phyloP scores from a whole-genome alignment of 2,329 filamentous ascomycete genomes.

The Penicillium crustosum region DNA sequence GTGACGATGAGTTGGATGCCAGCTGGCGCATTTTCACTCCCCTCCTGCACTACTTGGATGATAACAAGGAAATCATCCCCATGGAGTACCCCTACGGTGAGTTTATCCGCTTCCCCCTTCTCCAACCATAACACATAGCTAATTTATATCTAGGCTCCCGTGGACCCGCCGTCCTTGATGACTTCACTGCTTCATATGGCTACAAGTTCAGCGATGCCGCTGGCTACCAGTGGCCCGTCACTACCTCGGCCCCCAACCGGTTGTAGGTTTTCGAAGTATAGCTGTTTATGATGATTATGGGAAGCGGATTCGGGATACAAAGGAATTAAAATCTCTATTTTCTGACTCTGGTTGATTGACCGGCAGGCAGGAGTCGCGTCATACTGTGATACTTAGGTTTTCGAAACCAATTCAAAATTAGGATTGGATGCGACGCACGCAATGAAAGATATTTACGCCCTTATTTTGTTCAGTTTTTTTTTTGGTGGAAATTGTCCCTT shows the following conservation, averaged over 20 bases:
- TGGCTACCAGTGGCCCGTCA: conserved; percentile 92
- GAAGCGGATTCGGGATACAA: conserved; percentile 21
- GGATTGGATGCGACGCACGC: conserved; percentile 15
- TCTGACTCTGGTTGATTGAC: conserved; percentile 6
- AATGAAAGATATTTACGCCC: conserved; percentile 16
- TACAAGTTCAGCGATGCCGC: conserved; percentile 98
- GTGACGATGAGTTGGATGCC: conserved; percentile 93
- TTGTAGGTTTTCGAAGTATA: conserved; percentile 57
- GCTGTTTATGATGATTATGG: conserved; percentile 29
- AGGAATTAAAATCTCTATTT: conserved; percentile 28
- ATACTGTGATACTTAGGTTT: conserved; percentile 12
- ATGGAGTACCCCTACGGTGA: conserved; percentile 99
- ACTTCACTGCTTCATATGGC: conserved; percentile 96
- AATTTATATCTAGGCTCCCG: conserved; percentile 69
- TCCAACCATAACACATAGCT: background rate
- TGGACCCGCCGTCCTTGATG: conserved; percentile 91
- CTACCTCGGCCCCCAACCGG: conserved; percentile 69
- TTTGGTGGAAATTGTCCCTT: background rate
- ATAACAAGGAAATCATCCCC: conserved; percentile 98
- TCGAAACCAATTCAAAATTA: conserved; percentile 5
- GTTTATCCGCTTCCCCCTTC: conserved; percentile 34
- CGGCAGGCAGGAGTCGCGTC: conserved; percentile 16
- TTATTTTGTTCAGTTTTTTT: background rate
- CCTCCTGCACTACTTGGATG: conserved; percentile 94
- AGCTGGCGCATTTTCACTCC: conserved; percentile 99